A percentile compares a stretch with the other conserved stretches of the same genome.
phyloP scores from a whole-genome alignment of 2,329 filamentous ascomycete genomes.

The Chaetomiaceae sp. region DNA sequence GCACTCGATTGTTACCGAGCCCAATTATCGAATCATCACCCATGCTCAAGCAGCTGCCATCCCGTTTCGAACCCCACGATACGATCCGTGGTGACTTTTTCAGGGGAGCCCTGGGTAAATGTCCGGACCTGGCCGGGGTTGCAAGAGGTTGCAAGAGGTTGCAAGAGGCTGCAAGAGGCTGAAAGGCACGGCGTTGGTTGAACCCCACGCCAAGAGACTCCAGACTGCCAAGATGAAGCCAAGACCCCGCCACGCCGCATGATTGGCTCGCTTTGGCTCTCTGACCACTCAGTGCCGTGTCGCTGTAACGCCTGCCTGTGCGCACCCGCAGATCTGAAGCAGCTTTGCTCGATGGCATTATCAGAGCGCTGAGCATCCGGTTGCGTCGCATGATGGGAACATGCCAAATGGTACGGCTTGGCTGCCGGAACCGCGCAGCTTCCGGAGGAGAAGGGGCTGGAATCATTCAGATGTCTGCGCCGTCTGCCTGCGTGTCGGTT shows the following conservation, averaged over 20 bases:
- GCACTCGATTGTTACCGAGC: slow-evolving; percentile 9
- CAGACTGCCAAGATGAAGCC: slow-evolving; percentile 13
- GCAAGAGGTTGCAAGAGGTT: not conserved
- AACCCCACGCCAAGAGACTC: not conserved
- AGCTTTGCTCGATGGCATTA: slow-evolving; percentile 12
- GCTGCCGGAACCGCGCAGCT: slow-evolving; percentile 14
- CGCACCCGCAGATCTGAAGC: slow-evolving; percentile 18
- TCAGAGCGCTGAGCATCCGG: not conserved
- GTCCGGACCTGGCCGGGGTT: not conserved
- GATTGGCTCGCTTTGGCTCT: slow-evolving; percentile 5
- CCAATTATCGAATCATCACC: not conserved
- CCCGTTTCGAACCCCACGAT: not conserved
- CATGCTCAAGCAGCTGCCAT: not conserved
- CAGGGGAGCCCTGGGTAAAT: slow-evolving; percentile 11
- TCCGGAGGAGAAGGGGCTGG: slow-evolving; percentile 9
- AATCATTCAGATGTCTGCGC: not conserved
- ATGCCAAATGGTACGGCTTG: not conserved
- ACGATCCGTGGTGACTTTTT: not conserved
- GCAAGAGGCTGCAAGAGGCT: slow-evolving; percentile 2
- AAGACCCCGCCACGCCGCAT: not conserved
- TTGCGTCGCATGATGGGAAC: not conserved
- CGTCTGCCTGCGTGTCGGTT: too few relatives aligned
- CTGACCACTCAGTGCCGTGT: slow-evolving; percentile 9
- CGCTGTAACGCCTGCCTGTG: slow-evolving; percentile 15
- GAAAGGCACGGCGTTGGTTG: slow-evolving; percentile 4